Evolutionary conservation across 345 rosid genomes (phyloP), one percentile per base, ranked within the genome.

Genomic region (Zanthoxylum bungeanum): DNA sequence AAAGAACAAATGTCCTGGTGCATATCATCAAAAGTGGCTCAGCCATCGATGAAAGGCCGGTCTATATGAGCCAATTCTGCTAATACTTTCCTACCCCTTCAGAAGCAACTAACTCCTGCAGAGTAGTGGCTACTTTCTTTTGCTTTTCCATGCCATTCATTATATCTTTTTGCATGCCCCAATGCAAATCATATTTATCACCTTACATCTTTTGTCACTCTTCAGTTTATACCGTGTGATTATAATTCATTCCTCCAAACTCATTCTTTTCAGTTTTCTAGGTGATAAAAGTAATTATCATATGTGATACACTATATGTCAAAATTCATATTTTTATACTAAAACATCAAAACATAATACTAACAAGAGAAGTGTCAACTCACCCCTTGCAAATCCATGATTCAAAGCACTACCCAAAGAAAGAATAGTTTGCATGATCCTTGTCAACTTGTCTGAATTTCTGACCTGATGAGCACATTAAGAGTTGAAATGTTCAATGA

Each of bases 331-430:
- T n/a, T 39, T 31, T 42, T 31, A 31, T 7, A 37, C 22, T 33
- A 25, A 12, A 5, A 31, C 11, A 28, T 0, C 14, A 58, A 25
- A 24, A 28, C 21, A 67, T 39, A 25, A 52, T 3, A 22, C 19
- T 22, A 25, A 39, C 46, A 9, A 69, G 65, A 22, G 47, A 57
- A 46, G 16, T 65, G 47, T 64, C 70, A 49, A 73, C 89, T 83
- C 79, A 92, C 97, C 97, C 84, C 97, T 87, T 56, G 96, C 93
- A 75, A 96, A 89, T 73, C 97, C 97, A 22, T 85, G 91, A 86
- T 92, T 92, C 86, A 92, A 82, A 52, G 96, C 93, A 81, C 89
- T 92, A 52, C 97, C 97, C 83, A 92, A 73, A 65, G 91, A 89
- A 69, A 92, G 97, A 81, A 92, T 87, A 58, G 91, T 82, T 76